Conservation (phyloP, 1,284 basidiomycete genomes). For the Leccinum griseonigrum region DNA sequence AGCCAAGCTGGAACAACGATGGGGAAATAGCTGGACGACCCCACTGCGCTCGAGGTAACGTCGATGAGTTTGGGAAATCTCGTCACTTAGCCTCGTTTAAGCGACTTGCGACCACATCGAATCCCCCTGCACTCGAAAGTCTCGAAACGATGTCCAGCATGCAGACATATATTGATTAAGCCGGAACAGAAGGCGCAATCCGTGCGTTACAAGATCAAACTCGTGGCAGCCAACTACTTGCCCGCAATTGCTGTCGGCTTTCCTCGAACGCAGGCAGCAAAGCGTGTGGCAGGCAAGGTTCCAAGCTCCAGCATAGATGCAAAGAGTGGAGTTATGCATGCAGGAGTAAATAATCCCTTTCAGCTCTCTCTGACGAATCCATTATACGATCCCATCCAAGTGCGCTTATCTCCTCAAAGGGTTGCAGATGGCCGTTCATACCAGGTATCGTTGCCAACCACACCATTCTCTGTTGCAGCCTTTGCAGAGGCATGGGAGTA, state of each 20-base stretch:
- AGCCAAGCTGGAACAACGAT: slow-evolving; percentile 74
- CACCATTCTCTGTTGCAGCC: slow-evolving; percentile 78
- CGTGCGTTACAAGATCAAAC: slow-evolving; percentile 94
- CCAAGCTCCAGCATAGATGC: slow-evolving; percentile 42
- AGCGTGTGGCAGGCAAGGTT: slow-evolving; percentile 46
- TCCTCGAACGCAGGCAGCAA: slow-evolving; percentile 52
- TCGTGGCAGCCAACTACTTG: slow-evolving; percentile 91
- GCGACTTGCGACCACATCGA: slow-evolving; percentile 81
- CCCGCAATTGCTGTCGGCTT: slow-evolving; percentile 80
- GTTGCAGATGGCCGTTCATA: slow-evolving; percentile 47
- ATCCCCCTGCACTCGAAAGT: slow-evolving; percentile 92
- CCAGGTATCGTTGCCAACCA: slow-evolving; percentile 72
- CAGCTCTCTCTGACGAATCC: slow-evolving; percentile 91
- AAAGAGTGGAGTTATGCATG: slow-evolving; percentile 50
- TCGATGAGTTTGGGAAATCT: slow-evolving; percentile 1
- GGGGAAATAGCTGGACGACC: slow-evolving; percentile 78
- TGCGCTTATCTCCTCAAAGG: slow-evolving; percentile 73
- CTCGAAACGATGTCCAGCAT: slow-evolving; percentile 92
- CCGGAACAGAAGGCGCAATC: slow-evolving; percentile 96
- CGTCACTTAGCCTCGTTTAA: slow-evolving; percentile 33
- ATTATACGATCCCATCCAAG: slow-evolving; percentile 90
- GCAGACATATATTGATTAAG: slow-evolving; percentile 96
- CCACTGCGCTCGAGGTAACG: slow-evolving; percentile 61
- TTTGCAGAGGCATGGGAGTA: slow-evolving; percentile 96
- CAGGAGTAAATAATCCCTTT: slow-evolving; percentile 81